Evolutionary conservation across 331 rosid species (phyloP).

Genomic region (Stylosanthes scabra): DNA sequence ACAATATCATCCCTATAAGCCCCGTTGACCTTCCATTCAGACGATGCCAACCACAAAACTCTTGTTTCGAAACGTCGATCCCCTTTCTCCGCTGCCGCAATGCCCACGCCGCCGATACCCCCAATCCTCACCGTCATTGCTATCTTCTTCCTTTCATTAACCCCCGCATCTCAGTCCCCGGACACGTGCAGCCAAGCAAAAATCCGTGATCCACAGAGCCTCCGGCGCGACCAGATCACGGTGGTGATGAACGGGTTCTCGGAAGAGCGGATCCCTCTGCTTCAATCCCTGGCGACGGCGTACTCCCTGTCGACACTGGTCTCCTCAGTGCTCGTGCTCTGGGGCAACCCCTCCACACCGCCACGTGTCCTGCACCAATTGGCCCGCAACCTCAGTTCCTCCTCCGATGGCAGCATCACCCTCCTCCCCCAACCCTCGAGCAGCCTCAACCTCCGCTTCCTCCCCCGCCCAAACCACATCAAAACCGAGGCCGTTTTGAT

Average conservation of each 20-base stretch:
- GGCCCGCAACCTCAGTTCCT: slow-evolving; percentile 60
- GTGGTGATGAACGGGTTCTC: slow-evolving; percentile 87
- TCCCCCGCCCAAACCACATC: slow-evolving; percentile 55
- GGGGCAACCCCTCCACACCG: slow-evolving; percentile 87
- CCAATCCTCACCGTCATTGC: background rate
- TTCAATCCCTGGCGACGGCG: slow-evolving; percentile 66
- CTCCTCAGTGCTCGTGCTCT: slow-evolving; percentile 72
- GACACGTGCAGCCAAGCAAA: slow-evolving; percentile 42
- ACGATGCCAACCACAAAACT: background rate
- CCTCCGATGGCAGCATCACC: slow-evolving; percentile 52
- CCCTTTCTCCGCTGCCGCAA: background rate
- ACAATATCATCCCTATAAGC: background rate
- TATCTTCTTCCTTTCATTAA: background rate
- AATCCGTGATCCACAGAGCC: slow-evolving; percentile 41
- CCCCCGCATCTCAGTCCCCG: background rate
- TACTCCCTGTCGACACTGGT: slow-evolving; percentile 72
- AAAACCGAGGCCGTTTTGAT: slow-evolving; percentile 68
- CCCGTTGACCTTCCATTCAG: background rate
- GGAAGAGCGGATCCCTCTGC: slow-evolving; percentile 79
- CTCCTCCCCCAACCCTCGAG: slow-evolving; percentile 55
- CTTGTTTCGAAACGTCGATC: background rate
- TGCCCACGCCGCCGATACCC: background rate
- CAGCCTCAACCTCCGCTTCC: slow-evolving; percentile 82
- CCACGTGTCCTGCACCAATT: slow-evolving; percentile 41
- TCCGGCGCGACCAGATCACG: slow-evolving; percentile 66